A percentile compares a stretch with the other conserved stretches of the same genome.
phyloP scores from a whole-genome alignment of 1,284 basidiomycete species.

The Chalciporus piperatoides region DNA sequence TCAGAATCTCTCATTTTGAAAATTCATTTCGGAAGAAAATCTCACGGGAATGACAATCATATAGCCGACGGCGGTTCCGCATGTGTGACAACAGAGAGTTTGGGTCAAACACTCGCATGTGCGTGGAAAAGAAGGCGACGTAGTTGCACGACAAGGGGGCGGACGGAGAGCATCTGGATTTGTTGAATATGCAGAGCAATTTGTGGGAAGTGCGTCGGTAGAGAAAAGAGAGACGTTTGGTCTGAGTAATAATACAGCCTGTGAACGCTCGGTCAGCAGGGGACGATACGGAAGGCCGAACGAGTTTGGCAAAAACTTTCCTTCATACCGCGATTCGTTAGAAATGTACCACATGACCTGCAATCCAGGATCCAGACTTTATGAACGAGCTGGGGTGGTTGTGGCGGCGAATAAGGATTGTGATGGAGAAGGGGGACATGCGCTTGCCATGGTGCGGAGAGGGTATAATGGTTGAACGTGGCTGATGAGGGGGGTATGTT shows the following conservation, averaged over 20 bases:
- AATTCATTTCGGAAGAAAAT: constrained; percentile 5
- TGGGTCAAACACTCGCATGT: constrained; percentile 71
- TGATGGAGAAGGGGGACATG: constrained; percentile 29
- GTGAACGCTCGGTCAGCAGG: constrained; percentile 15
- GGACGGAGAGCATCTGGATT: constrained; percentile 42
- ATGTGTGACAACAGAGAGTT: constrained; percentile 77
- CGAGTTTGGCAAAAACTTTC: constrained; percentile 36
- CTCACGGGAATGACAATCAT: constrained; percentile 68
- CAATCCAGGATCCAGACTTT: constrained; percentile 83
- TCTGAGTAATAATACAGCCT: constrained; percentile 80
- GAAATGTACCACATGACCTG: constrained; percentile 66
- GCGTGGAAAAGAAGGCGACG: constrained; percentile 36
- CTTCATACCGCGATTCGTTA: constrained; percentile 85
- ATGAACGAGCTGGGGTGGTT: constrained; percentile 46
- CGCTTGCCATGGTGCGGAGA: constrained; percentile 25
- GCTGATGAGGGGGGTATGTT: constrained; percentile 15
- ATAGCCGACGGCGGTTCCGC: constrained; percentile 73
- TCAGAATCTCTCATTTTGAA: constrained; percentile 10
- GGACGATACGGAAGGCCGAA: constrained; percentile 2
- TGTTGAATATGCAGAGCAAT: constrained; percentile 61
- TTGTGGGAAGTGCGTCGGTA: constrained; percentile 76
- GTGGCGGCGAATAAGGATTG: constrained; percentile 41
- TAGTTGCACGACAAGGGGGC: constrained; percentile 33
- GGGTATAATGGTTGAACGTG: constrained; percentile 25
- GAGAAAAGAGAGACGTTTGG: constrained; percentile 82